These are phyloP conservation scores for Atkinsonella texensis DNA, from an alignment of 2,329 filamentous ascomycete species.

Conservation along the genomic window DNA sequence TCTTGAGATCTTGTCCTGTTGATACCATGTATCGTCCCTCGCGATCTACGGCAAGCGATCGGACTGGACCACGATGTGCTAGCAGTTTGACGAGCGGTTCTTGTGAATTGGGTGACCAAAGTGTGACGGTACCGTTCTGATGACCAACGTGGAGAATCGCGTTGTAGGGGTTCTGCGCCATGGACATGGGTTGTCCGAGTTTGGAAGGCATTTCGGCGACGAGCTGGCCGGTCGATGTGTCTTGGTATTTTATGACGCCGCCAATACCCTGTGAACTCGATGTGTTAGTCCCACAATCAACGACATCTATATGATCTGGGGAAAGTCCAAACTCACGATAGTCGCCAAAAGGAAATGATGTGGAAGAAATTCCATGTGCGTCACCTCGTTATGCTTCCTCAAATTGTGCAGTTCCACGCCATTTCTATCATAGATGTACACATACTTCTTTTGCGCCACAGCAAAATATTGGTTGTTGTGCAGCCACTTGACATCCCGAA, in stretches of 20 bases:
- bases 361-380: slow-evolving; percentile 88
- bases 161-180: slow-evolving; percentile 85
- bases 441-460: slow-evolving; percentile 89
- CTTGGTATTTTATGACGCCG: slow-evolving; percentile 85
- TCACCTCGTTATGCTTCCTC: slow-evolving; percentile 80
- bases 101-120: slow-evolving; percentile 89
- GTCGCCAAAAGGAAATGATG: slow-evolving; percentile 93
- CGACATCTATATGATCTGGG: no score
- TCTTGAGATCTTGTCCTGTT: slow-evolving; percentile 76
- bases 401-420: slow-evolving; percentile 90
- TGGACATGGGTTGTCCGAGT: slow-evolving; percentile 69
- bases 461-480: slow-evolving; percentile 94
- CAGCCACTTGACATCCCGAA: slow-evolving; percentile 81
- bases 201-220: slow-evolving; percentile 78
- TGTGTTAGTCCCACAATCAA: neutral
- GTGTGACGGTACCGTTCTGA: slow-evolving; percentile 84
- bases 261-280: slow-evolving; percentile 47
- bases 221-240: slow-evolving; percentile 84
- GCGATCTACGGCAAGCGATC: slow-evolving; percentile 72
- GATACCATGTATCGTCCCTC: slow-evolving; percentile 95
- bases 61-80: slow-evolving; percentile 79
- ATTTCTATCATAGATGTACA: slow-evolving; percentile 89
- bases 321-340: slow-evolving; percentile 42
- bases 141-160: slow-evolving; percentile 87
- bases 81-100: slow-evolving; percentile 84